phyloP scores from a whole-genome alignment of 805 yeast species.

The Sporopachydermia quercuum region DNA sequence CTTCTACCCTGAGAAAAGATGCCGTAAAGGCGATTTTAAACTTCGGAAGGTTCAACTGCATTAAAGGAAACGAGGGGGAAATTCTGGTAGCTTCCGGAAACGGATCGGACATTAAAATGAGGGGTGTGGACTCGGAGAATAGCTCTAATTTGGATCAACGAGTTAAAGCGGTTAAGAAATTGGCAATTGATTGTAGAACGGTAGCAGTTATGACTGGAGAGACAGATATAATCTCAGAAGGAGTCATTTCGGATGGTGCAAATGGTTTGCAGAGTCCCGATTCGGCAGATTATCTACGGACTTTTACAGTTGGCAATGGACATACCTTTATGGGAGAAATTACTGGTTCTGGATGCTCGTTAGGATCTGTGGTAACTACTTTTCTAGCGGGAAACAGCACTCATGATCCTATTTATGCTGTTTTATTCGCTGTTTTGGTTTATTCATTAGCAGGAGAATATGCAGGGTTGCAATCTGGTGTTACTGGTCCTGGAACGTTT shows the following conservation, averaged over 20 bases:
- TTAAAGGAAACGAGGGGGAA: constrained; percentile 84
- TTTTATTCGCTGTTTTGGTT: constrained; percentile 36
- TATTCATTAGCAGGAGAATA: constrained; percentile 48
- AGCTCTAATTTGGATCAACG: constrained; percentile 12
- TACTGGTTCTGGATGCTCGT: constrained; percentile 75
- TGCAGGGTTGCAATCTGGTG: constrained; percentile 26
- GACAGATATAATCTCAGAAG: constrained; percentile 35
- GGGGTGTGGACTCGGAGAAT: constrained; percentile 51
- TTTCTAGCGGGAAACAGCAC: constrained; percentile 31
- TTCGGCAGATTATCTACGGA: constrained; percentile 6
- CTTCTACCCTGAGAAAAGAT: constrained; percentile 41
- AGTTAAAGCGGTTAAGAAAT: constrained; percentile 27
- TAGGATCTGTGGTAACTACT: constrained; percentile 59
- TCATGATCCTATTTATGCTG: constrained; percentile 27
- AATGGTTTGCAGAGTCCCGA: constrained; percentile 10
- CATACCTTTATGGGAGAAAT: constrained; percentile 45
- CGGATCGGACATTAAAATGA: constrained; percentile 29
- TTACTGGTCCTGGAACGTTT: constrained; percentile 41
- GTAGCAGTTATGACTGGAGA: constrained; percentile 64
- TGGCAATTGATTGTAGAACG: constrained; percentile 36
- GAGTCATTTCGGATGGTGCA: constrained; percentile 18
- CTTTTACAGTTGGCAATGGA: constrained; percentile 36
- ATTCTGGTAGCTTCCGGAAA: constrained; percentile 44
- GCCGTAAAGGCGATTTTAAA: constrained; percentile 36
- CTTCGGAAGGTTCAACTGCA: constrained; percentile 40